These are phyloP conservation scores for Alliaria petiolata DNA, from an alignment of 345 rosid species.

Conservation along the genomic window DNA sequence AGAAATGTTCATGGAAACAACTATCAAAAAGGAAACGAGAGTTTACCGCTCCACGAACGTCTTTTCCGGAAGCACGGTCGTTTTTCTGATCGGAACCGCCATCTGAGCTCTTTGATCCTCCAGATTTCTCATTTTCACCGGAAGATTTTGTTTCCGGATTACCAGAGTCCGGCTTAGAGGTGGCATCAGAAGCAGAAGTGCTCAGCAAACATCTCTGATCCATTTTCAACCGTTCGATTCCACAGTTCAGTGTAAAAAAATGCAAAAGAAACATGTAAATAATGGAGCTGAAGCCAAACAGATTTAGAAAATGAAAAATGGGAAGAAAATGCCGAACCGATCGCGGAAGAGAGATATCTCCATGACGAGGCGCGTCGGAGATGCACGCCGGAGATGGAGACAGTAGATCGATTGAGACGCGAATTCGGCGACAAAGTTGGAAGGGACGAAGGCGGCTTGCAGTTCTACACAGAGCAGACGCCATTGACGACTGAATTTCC, in stretches of 20 bases:
- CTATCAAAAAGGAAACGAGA: not conserved
- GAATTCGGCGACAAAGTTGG: constrained; percentile 18
- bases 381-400: constrained; percentile 21
- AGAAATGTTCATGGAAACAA: not conserved
- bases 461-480: constrained; percentile 44
- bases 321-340: constrained; percentile 36
- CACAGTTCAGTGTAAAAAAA: constrained; percentile 33
- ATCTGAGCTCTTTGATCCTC: constrained; percentile 40
- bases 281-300: not conserved
- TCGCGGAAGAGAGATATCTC: constrained; percentile 24
- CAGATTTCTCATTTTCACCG: constrained; percentile 45
- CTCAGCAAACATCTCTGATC: constrained; percentile 40
- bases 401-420: constrained; percentile 13
- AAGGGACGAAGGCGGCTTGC: constrained; percentile 37
- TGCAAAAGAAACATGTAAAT: constrained; percentile 14
- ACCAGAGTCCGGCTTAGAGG: constrained; percentile 7
- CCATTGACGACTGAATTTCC: constrained; percentile 40
- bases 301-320: not conserved
- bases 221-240: constrained; percentile 27
- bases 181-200: constrained; percentile 26
- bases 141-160: constrained; percentile 34
- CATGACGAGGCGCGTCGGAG: constrained; percentile 23
- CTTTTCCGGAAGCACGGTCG: constrained; percentile 51
- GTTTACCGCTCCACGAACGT: constrained; percentile 91
- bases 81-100: constrained; percentile 51